These are phyloP conservation scores for Calonectria henricotiae DNA, from an alignment of 2,329 filamentous ascomycete species.

Conservation along the genomic window DNA sequence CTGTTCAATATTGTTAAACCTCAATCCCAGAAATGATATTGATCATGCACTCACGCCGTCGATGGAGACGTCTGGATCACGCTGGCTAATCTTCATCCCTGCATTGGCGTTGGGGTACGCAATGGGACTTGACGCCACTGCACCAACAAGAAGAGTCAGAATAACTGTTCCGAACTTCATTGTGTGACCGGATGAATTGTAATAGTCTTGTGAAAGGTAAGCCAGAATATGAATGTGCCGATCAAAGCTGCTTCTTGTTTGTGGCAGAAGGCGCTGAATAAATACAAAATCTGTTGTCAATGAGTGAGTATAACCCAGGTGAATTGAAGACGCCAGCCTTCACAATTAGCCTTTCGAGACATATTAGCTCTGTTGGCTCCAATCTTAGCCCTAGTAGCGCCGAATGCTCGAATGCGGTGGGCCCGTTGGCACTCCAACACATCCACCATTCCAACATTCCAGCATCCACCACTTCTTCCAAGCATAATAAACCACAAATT, in stretches of 20 bases:
- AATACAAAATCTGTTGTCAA: background rate
- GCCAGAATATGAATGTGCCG: background rate
- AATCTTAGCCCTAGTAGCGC: background rate
- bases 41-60: background rate
- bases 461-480: too few relatives aligned
- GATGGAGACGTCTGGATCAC: background rate
- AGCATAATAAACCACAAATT: too few relatives aligned
- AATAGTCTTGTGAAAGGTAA: background rate
- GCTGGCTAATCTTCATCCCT: background rate
- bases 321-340: too few relatives aligned
- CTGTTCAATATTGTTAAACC: background rate
- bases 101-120: background rate
- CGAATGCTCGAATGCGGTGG: background rate
- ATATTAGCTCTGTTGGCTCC: background rate
- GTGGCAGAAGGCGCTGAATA: background rate
- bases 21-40: too few relatives aligned
- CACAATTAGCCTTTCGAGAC: background rate
- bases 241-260: too few relatives aligned
- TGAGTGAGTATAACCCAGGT: background rate
- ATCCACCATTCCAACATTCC: background rate
- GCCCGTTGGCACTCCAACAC: background rate
- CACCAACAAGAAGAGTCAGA: background rate
- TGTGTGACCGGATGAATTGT: background rate
- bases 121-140: background rate
- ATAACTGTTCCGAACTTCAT: constrained; percentile 1